phyloP scores from a whole-genome alignment of 208 protist genomes.

The Acanthamoeba healyi region DNA sequence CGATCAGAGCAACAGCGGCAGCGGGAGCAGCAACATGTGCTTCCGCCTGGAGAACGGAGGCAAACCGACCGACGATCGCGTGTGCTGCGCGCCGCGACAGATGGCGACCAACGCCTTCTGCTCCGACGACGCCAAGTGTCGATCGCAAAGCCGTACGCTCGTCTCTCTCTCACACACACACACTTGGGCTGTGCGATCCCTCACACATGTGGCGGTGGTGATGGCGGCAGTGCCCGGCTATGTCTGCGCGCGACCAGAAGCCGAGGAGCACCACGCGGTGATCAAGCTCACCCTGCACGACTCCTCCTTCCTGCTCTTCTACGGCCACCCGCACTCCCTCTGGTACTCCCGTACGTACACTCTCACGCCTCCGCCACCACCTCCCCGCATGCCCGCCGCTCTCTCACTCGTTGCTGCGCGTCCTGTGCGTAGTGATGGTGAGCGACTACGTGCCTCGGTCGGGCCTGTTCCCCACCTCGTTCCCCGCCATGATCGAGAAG shows the following conservation, averaged over 20 bases:
- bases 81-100: background rate
- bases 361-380: background rate
- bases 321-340: conserved; percentile 56
- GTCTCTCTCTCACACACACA: background rate
- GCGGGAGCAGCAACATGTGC: background rate
- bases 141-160: background rate
- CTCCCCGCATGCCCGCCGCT: no score
- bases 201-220: no score
- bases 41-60: background rate
- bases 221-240: background rate
- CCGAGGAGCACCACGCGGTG: background rate
- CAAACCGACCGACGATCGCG: background rate
- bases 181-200: background rate
- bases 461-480: background rate
- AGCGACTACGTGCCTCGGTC: conserved; percentile 57
- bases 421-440: conserved; percentile 33
- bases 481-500: conserved; percentile 50
- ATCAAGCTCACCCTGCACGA: conserved; percentile 55
- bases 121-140: background rate
- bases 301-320: conserved; percentile 53
- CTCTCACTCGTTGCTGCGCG: background rate
- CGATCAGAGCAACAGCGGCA: no score
- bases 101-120: conserved; percentile 46
- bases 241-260: background rate
- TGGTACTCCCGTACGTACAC: conserved; percentile 56